These are phyloP conservation scores for Paulownia fortunei DNA, from an alignment of 257 asterid genomes.

Conservation along the genomic window DNA sequence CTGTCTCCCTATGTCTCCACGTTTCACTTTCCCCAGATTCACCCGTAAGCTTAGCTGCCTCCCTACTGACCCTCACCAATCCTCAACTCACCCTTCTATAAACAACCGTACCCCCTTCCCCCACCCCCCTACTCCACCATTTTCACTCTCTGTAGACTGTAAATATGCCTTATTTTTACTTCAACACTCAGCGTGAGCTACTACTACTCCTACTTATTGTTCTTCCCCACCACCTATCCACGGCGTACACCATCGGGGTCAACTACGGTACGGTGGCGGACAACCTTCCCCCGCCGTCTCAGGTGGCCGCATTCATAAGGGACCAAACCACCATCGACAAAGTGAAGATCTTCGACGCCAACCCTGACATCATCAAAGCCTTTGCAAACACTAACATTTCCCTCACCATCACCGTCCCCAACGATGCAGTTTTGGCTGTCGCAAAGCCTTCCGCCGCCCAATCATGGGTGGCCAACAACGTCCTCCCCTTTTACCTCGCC, in stretches of 20 bases:
- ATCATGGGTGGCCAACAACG: slow-evolving; percentile 43
- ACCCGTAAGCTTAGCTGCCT: neutral
- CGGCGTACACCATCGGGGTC: slow-evolving; percentile 42
- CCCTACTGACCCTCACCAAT: neutral
- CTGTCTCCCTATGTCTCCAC: neutral
- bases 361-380: slow-evolving; percentile 27
- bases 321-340: slow-evolving; percentile 40
- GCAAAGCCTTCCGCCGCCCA: slow-evolving; percentile 41
- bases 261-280: slow-evolving; percentile 57
- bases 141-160: neutral
- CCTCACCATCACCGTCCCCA: slow-evolving; percentile 43
- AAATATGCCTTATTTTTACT: neutral
- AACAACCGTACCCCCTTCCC: too few relatives aligned
- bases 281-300: slow-evolving; percentile 57
- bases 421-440: slow-evolving; percentile 26
- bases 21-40: neutral
- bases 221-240: slow-evolving; percentile 11
- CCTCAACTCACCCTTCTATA: neutral
- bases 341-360: slow-evolving; percentile 38
- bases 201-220: neutral
- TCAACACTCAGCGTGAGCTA: neutral
- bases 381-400: slow-evolving; percentile 37
- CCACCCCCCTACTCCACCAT: neutral
- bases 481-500: slow-evolving; percentile 23
- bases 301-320: slow-evolving; percentile 45